Evolutionary conservation across 208 protist species (phyloP).

Genomic region (Leishmania aethiopica): DNA sequence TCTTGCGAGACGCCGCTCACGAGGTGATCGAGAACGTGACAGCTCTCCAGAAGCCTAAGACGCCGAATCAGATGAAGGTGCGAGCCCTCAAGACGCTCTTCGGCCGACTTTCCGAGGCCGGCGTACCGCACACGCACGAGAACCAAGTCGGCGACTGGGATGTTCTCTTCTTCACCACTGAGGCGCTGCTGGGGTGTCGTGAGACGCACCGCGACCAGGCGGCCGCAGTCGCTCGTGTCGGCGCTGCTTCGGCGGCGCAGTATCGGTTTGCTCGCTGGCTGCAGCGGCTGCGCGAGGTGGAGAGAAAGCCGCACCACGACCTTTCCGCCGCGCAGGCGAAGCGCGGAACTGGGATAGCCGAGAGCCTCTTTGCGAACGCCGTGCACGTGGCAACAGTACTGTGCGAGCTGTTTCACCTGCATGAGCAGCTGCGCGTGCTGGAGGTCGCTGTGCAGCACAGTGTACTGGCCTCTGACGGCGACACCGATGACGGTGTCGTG

Average conservation of each 20-base stretch:
- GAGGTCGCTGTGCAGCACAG: slow-evolving; percentile 33
- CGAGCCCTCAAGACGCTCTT: slow-evolving; percentile 90
- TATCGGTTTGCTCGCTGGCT: slow-evolving; percentile 85
- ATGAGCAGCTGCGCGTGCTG: slow-evolving; percentile 43
- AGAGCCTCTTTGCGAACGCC: slow-evolving; percentile 70
- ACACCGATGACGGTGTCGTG: slow-evolving; percentile 5
- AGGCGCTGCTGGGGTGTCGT: slow-evolving; percentile 61
- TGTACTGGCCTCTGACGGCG: slow-evolving; percentile 13
- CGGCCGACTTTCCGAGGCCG: slow-evolving; percentile 64
- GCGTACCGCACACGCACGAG: slow-evolving; percentile 81
- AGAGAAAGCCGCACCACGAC: slow-evolving; percentile 81
- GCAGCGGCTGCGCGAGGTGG: slow-evolving; percentile 84
- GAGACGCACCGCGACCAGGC: slow-evolving; percentile 38
- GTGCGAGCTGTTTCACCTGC: slow-evolving; percentile 40
- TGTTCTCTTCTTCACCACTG: slow-evolving; percentile 67
- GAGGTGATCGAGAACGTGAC: slow-evolving; percentile 80
- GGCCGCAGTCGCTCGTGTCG: slow-evolving; percentile 16
- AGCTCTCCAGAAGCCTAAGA: slow-evolving; percentile 79
- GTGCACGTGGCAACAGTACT: slow-evolving; percentile 43
- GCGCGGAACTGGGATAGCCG: slow-evolving; percentile 68
- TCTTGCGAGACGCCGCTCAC: slow-evolving; percentile 47
- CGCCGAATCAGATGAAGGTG: slow-evolving; percentile 80
- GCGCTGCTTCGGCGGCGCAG: slow-evolving; percentile 50
- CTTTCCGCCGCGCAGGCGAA: slow-evolving; percentile 84
- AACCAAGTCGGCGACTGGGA: slow-evolving; percentile 65